Evolutionary conservation across 2,329 filamentous ascomycete species (phyloP), one percentile per base, ranked within the genome.

Genomic region (Xylariaceae sp.): DNA sequence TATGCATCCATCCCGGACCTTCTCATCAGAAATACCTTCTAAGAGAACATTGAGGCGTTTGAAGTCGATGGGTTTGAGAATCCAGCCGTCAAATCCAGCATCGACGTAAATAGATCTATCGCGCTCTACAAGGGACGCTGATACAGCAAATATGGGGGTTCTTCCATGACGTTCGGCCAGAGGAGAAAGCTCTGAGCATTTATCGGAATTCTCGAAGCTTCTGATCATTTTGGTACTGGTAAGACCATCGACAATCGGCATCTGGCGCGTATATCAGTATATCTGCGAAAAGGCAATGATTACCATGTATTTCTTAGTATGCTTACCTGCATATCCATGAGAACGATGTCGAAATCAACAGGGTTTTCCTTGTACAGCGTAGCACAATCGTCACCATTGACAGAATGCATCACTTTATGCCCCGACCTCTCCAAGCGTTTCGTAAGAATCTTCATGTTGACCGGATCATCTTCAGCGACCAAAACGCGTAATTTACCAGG

Each of bases 311-410:
- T 6, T 26, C 22, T 26, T 26, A 11, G 22, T 48, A 15, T 19
- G 64, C 78, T 64, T 60, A 89, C 88, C 74, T 95, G 88, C 77
- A 95, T 89, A 58, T 95, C 89, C 89, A 95, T 95, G 48, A 95
- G 71, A 36, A 95, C 73, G 4, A 89, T 82, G 60, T 95, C 88
- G 55, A 87, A 93, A 17, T 67, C 65, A 19, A 62, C 62, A 0
- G 81, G 71, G 38, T 73, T 74, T 34, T 87, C 83, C 37, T 73
- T 74, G 60, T 87, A 90, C 4, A 79, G 73, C 37, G 74, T 72
- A 4, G 87, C 83, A 56, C 89, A 95, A 55, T 94, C 88, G 57
- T 93, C 85, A 7, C 89, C 89, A 48, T 95, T 95, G 29, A 85
- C 74, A 0, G 87, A 87, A 49, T 90, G 73, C 28, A 76, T 68